Evolutionary conservation across 2,329 filamentous ascomycete genomes (phyloP).

Genomic region (Trichoderma gracile): DNA sequence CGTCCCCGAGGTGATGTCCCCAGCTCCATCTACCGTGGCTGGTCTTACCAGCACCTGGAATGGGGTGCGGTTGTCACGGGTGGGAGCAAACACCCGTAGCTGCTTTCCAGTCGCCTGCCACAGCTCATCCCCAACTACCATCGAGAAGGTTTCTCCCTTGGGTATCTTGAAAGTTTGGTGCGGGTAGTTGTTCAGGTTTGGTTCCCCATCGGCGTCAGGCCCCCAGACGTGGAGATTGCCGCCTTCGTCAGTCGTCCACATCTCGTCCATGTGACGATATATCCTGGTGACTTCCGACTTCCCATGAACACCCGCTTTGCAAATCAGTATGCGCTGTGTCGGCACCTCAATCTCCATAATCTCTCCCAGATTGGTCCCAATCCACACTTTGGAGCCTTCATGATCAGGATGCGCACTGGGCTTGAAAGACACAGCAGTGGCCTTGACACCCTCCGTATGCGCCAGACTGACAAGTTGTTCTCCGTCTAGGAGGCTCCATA

Average conservation of each 20-base stretch:
- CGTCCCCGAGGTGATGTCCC: constrained; percentile 85
- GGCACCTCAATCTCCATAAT: constrained; percentile 84
- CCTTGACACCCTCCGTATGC: constrained; percentile 82
- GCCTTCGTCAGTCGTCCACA: constrained; percentile 92
- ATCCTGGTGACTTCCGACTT: constrained; percentile 81
- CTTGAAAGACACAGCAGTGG: constrained; percentile 81
- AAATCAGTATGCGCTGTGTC: constrained; percentile 68
- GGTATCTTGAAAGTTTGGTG: constrained; percentile 73
- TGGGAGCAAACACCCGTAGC: constrained; percentile 79
- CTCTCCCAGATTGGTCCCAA: constrained; percentile 86
- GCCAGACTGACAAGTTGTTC: constrained; percentile 77
- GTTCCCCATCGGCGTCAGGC: constrained; percentile 68
- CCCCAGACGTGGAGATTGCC: constrained; percentile 87
- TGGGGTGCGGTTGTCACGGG: constrained; percentile 63
- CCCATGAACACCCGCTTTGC: constrained; percentile 71
- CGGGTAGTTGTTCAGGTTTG: constrained; percentile 72
- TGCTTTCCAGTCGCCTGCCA: constrained; percentile 91
- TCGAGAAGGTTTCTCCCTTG: constrained; percentile 81
- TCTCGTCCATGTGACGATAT: constrained; percentile 79
- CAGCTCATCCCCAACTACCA: constrained; percentile 79
- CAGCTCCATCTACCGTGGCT: constrained; percentile 69
- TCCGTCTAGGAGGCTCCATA: constrained; percentile 83
- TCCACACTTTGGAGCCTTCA: constrained; percentile 82
- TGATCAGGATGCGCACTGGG: constrained; percentile 74
- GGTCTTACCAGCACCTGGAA: constrained; percentile 76